These are phyloP conservation scores for Arxiozyma bovina DNA, from an alignment of 1,139 yeast species.

Conservation along the genomic window DNA sequence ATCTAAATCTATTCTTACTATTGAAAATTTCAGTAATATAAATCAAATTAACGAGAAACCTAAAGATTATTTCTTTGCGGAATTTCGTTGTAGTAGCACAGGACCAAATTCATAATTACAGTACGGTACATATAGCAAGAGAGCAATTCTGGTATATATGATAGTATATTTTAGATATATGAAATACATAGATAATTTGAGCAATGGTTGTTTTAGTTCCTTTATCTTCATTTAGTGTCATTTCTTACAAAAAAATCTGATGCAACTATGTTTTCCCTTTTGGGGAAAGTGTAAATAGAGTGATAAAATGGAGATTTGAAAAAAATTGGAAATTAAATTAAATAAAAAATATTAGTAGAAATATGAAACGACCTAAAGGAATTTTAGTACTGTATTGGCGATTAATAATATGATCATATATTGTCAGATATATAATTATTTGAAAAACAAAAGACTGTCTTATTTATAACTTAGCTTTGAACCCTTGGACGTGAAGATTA, in stretches of 20 bases:
- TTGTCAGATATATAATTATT: too few species aligned
- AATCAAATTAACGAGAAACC: background rate
- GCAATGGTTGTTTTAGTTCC: background rate
- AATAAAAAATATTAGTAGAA: background rate
- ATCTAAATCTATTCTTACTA: constrained; percentile 5
- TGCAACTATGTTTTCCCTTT: constrained; percentile 5
- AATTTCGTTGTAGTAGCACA: background rate
- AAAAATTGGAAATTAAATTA: background rate
- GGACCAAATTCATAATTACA: too few species aligned
- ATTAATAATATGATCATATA: too few species aligned
- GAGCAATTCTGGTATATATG: background rate
- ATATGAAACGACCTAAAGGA: too few species aligned
- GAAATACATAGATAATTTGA: background rate
- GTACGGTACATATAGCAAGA: background rate
- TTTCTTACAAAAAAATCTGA: background rate
- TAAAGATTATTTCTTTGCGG: background rate
- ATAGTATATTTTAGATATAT: too few species aligned
- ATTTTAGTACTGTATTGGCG: too few species aligned
- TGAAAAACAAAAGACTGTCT: too few species aligned
- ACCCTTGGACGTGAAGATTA: background rate
- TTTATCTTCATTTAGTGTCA: too few species aligned
- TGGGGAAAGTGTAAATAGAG: constrained; percentile 9
- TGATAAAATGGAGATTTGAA: background rate
- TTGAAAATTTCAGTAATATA: constrained; percentile 16
- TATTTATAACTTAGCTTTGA: background rate